phyloP scores from a whole-genome alignment of 805 yeast species.

The Metschnikowia anglica region DNA sequence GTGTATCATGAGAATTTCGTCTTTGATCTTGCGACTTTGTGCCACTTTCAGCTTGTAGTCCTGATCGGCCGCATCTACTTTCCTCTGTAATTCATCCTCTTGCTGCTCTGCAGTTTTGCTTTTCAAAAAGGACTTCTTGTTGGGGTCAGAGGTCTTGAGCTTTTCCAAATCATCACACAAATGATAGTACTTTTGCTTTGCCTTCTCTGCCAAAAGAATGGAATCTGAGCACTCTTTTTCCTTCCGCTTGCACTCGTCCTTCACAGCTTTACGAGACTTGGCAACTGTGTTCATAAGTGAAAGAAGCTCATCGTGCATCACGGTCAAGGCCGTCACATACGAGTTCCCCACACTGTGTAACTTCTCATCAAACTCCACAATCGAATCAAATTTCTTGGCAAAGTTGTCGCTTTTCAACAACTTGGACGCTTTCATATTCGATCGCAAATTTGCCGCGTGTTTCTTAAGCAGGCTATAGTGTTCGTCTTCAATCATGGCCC shows the following conservation, averaged over 20 bases:
- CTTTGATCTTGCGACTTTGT: slow-evolving; percentile 68
- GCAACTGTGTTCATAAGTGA: slow-evolving; percentile 70
- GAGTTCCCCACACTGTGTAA: slow-evolving; percentile 65
- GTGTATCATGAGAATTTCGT: slow-evolving; percentile 65
- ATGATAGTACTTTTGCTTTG: slow-evolving; percentile 68
- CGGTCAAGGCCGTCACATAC: slow-evolving; percentile 74
- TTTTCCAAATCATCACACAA: slow-evolving; percentile 86
- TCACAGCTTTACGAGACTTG: slow-evolving; percentile 68
- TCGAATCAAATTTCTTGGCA: slow-evolving; percentile 59
- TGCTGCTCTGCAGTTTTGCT: slow-evolving; percentile 79
- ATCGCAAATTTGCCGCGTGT: slow-evolving; percentile 57
- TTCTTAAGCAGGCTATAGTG: slow-evolving; percentile 73
- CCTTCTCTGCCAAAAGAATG: slow-evolving; percentile 82
- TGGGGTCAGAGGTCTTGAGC: slow-evolving; percentile 75
- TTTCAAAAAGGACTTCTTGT: slow-evolving; percentile 78
- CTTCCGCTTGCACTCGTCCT: slow-evolving; percentile 76
- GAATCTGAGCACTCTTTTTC: slow-evolving; percentile 87
- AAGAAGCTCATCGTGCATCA: slow-evolving; percentile 80
- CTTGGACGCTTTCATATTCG: slow-evolving; percentile 42
- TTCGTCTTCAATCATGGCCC: slow-evolving; percentile 75
- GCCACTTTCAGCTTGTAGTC: slow-evolving; percentile 82
- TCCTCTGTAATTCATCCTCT: slow-evolving; percentile 82
- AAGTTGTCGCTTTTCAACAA: slow-evolving; percentile 64
- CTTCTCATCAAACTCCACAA: slow-evolving; percentile 77
- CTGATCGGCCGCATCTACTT: slow-evolving; percentile 79